Conservation (phyloP, 129 eudicot species). For the carrot (Daucus carota) region DH1_v3.0 NC_030382.2:46951001-46951500, state of each 20-base stretch:
- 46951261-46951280: constrained; percentile 53
- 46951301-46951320: background rate
- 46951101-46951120: background rate
- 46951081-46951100: background rate
- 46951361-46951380: background rate
- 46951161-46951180: background rate
- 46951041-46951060: too few relatives aligned
- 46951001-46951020: background rate
- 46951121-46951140: background rate
- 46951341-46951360: background rate
- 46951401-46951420: background rate
- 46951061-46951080: background rate
- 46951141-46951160: background rate
- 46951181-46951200: constrained; percentile 1
- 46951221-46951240: constrained; percentile 97
- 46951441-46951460: background rate
- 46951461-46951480: background rate
- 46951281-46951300: background rate
- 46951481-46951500: background rate
- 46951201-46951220: constrained; percentile 44
- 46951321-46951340: background rate
- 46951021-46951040: too few relatives aligned
- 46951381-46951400: background rate
- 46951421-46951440: background rate
- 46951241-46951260: constrained; percentile 75